Evolutionary conservation across 768 basidiomycete species (phyloP).

Genomic region (Albatrellus ellisii): DNA sequence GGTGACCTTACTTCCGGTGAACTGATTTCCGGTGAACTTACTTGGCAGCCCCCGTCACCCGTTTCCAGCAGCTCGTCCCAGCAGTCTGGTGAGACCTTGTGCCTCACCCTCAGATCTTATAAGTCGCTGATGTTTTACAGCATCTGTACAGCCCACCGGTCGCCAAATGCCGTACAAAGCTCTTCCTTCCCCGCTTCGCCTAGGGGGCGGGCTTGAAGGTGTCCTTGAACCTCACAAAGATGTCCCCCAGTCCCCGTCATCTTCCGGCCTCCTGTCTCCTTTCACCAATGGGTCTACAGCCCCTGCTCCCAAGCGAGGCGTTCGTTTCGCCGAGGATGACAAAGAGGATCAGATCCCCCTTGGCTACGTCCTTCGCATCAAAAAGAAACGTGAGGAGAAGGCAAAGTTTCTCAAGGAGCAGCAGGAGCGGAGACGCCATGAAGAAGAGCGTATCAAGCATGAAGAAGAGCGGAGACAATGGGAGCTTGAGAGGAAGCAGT

Average conservation of each 20-base stretch:
- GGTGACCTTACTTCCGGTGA: too few relatives aligned
- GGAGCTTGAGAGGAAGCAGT: conserved; percentile 27
- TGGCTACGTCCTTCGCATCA: conserved; percentile 46
- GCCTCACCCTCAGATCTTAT: conserved; percentile 15
- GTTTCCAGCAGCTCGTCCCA: conserved; percentile 16
- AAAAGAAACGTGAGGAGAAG: conserved; percentile 58
- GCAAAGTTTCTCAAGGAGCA: conserved; percentile 48
- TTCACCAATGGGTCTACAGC: background rate
- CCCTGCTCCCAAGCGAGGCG: conserved; percentile 29
- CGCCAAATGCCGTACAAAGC: conserved; percentile 22
- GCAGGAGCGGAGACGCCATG: conserved; percentile 36
- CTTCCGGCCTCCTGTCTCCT: conserved; percentile 3
- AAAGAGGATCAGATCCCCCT: conserved; percentile 58
- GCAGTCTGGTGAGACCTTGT: conserved; percentile 6
- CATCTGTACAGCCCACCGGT: conserved; percentile 4
- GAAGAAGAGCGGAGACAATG: conserved; percentile 31
- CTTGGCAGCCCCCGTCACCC: conserved; percentile 51
- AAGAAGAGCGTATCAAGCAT: conserved; percentile 26
- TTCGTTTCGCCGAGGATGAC: conserved; percentile 46
- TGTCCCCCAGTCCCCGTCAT: conserved; percentile 3
- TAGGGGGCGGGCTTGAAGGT: conserved; percentile 20
- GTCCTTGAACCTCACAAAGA: conserved; percentile 4
- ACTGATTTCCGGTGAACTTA: background rate
- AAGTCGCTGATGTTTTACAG: conserved; percentile 13
- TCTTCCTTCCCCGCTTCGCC: conserved; percentile 38